These are phyloP conservation scores for Globisporangium paddicum DNA, from an alignment of 352 stramenopile genomes.

Conservation along the genomic window DNA sequence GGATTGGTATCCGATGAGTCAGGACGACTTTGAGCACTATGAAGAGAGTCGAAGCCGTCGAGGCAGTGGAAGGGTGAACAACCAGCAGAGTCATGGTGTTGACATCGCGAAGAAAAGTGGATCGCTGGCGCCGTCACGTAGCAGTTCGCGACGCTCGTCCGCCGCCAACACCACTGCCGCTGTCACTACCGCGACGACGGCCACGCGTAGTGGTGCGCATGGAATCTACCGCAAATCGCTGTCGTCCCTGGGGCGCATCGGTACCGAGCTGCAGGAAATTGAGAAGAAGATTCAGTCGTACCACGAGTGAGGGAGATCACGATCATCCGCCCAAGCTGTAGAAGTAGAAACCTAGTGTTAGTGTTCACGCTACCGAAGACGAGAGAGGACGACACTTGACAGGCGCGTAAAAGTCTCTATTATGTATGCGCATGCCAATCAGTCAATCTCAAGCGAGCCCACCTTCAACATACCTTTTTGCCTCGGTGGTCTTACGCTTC, in stretches of 20 bases:
- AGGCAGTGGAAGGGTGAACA: not conserved
- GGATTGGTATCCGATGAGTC: not conserved
- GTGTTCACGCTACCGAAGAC: not conserved
- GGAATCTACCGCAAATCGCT: conserved; percentile 44
- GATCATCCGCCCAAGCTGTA: not conserved
- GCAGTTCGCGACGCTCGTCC: conserved; percentile 2
- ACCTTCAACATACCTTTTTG: not conserved
- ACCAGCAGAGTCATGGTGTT: not conserved
- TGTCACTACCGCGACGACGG: not conserved
- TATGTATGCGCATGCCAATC: not conserved
- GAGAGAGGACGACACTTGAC: not conserved
- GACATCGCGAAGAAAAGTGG: conserved; percentile 1
- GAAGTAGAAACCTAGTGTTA: conserved; percentile 5
- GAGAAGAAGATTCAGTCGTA: conserved; percentile 59
- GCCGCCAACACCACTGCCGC: not conserved
- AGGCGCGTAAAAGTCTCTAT: conserved; percentile 7
- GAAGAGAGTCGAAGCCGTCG: not conserved
- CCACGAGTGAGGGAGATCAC: conserved; percentile 19
- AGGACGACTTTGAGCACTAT: not conserved
- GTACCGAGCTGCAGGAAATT: conserved; percentile 63
- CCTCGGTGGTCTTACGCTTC: conserved; percentile 8
- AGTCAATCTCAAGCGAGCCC: not conserved
- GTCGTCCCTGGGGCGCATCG: conserved; percentile 48
- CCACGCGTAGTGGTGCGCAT: conserved; percentile 17
- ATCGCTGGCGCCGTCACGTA: not conserved